A percentile compares a stretch with the other conserved stretches of the same genome.
phyloP scores from a whole-genome alignment of 2,329 filamentous ascomycete genomes.

The Dryadomyces quercus-mongolicae region DNA sequence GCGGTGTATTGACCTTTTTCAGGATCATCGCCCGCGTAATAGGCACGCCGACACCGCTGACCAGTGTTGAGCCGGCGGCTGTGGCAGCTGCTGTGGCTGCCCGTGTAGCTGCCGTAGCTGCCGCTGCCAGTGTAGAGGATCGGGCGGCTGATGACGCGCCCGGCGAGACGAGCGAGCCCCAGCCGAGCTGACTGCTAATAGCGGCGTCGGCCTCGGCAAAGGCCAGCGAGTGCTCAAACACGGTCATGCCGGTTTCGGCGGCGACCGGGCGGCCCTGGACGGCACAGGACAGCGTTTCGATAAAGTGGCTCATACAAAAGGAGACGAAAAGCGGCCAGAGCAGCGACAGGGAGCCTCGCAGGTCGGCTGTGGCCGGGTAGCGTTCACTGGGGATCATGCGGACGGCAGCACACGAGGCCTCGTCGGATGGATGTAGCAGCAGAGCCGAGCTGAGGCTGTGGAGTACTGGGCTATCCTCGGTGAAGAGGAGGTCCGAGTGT shows the following conservation, averaged over 20 bases:
- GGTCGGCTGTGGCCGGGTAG: conserved; percentile 35
- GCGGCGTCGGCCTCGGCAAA: conserved; percentile 93
- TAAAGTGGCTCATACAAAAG: conserved; percentile 65
- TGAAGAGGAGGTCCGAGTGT: conserved; percentile 56
- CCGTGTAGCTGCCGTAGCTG: conserved; percentile 1
- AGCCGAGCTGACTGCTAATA: conserved; percentile 66
- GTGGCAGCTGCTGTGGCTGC: conserved; percentile 7
- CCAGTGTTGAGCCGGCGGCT: not conserved
- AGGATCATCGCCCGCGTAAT: conserved; percentile 57
- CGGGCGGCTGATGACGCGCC: conserved; percentile 25
- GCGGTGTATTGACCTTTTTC: conserved; percentile 72
- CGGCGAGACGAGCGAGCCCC: conserved; percentile 46
- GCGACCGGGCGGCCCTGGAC: conserved; percentile 70
- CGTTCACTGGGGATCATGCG: conserved; percentile 53
- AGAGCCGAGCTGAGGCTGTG: conserved; percentile 61
- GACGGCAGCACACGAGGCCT: conserved; percentile 61
- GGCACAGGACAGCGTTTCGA: conserved; percentile 80
- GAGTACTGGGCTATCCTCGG: conserved; percentile 55
- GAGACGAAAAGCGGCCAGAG: conserved; percentile 66
- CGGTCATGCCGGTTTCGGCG: conserved; percentile 87
- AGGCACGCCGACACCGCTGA: conserved; percentile 27
- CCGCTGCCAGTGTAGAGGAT: conserved; percentile 21
- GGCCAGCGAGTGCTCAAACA: conserved; percentile 90
- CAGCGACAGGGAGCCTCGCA: conserved; percentile 66
- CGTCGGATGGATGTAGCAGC: conserved; percentile 62